Evolutionary conservation across 2,329 filamentous ascomycete species (phyloP), one percentile per base, ranked within the genome.

Genomic region (Penicillium italicum): DNA sequence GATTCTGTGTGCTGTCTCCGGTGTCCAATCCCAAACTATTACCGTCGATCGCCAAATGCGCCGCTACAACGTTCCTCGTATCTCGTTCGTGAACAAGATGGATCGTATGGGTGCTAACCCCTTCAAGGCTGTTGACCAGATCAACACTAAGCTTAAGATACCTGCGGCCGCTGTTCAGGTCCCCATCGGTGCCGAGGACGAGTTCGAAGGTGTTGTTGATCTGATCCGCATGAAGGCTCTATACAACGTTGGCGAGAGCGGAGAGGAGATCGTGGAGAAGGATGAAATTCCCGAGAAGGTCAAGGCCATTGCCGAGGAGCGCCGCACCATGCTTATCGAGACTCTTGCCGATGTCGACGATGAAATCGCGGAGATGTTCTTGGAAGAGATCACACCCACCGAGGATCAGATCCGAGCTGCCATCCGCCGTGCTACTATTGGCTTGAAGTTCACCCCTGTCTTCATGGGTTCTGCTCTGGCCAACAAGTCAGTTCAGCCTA

Each of bases 81-180:
- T 99, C 73, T 96, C 90, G 52, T 99, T 99, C 70, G 86, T 99
- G 73, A 99, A 99, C 81, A 99, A 99, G 82, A 97, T 99, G 93
- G 94, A 99, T 72, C 88, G 94, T 63, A 97, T 97, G 89, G 94
- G 94, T 57, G 90, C 94, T 62, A 97, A 99, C 72, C 94, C 94
- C 9, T 99, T 92, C 85, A 97, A 96, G 77, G 92, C 91, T 9
- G 86, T 99, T 55, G 93, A 99, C 38, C 92, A 97, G 77, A 97
- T 99, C 81, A 97, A 96, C 79, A 84, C 87, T 68, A 99, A 99
- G 78, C 84, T 99, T 60, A 92, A 92, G 77, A 88, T 97, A 50
- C 87, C 90, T 31, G 94, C 94, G 33, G 94, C 94, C 12, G 94
- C 94, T 18, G 83, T 99, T 41, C 94, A 99, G 76, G 86, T 99